phyloP scores from a whole-genome alignment of 805 yeast genomes.

The Blastobotrys peoriensis region DNA sequence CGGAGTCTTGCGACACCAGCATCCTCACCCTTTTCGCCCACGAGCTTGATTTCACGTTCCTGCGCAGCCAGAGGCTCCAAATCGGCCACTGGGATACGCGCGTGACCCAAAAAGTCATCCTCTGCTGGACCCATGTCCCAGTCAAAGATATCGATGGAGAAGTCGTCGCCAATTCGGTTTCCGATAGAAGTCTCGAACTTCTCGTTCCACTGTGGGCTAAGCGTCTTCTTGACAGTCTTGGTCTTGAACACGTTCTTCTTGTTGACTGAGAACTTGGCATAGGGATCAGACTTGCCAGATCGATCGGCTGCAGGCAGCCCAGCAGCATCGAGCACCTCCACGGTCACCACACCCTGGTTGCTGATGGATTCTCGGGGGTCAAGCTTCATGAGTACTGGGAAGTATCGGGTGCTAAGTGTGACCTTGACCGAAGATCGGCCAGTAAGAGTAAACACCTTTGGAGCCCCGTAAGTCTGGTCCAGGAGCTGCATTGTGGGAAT shows the following conservation, averaged over 20 bases:
- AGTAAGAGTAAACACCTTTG: slow-evolving; percentile 48
- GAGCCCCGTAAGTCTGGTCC: slow-evolving; percentile 56
- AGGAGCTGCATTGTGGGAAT: slow-evolving; percentile 64
- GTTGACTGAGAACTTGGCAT: slow-evolving; percentile 61
- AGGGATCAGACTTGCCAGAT: slow-evolving; percentile 93
- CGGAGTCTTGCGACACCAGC: slow-evolving; percentile 49
- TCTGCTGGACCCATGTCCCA: slow-evolving; percentile 92
- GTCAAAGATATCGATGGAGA: slow-evolving; percentile 61
- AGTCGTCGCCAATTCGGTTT: slow-evolving; percentile 54
- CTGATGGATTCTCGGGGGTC: slow-evolving; percentile 72
- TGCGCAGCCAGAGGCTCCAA: slow-evolving; percentile 53
- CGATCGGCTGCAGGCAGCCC: slow-evolving; percentile 80
- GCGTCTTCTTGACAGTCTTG: slow-evolving; percentile 75
- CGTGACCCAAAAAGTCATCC: slow-evolving; percentile 76
- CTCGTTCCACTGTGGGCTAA: slow-evolving; percentile 90
- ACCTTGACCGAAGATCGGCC: slow-evolving; percentile 46
- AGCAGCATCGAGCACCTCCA: slow-evolving; percentile 58
- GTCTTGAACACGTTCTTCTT: slow-evolving; percentile 64
- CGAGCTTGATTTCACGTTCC: slow-evolving; percentile 47
- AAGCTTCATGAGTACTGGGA: slow-evolving; percentile 60
- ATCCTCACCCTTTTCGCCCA: slow-evolving; percentile 41
- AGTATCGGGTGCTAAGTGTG: slow-evolving; percentile 62
- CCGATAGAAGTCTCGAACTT: slow-evolving; percentile 46
- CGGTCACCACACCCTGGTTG: slow-evolving; percentile 63
- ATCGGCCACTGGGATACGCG: slow-evolving; percentile 48